phyloP scores from a whole-genome alignment of 2,329 filamentous ascomycete genomes.

The Epichloe gansuensis region DNA sequence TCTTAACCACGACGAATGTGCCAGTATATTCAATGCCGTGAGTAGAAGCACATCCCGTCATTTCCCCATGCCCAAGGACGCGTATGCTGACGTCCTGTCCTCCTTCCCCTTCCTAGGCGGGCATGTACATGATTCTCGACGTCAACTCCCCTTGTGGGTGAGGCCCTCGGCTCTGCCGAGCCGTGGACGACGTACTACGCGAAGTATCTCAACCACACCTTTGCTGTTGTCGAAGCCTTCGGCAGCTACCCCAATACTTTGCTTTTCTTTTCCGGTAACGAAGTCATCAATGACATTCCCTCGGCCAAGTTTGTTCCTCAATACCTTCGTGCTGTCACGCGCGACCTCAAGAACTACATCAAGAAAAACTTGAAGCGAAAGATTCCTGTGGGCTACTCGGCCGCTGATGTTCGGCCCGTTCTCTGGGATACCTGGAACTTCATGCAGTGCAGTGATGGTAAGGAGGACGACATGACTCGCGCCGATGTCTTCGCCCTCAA shows the following conservation, averaged over 20 bases:
- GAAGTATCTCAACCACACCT: constrained; percentile 52
- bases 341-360: constrained; percentile 73
- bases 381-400: constrained; percentile 71
- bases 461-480: constrained; percentile 46
- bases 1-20: constrained; percentile 54
- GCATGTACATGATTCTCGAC: constrained; percentile 58
- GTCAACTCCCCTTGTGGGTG: constrained; percentile 50
- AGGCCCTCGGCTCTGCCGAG: constrained; percentile 40
- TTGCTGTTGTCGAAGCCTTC: constrained; percentile 55
- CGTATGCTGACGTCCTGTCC: background rate
- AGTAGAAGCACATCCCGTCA: constrained; percentile 7
- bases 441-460: constrained; percentile 52
- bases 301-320: constrained; percentile 51
- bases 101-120: constrained; percentile 28
- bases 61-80: background rate
- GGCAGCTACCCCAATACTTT: constrained; percentile 55
- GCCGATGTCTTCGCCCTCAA: constrained; percentile 71
- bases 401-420: constrained; percentile 63
- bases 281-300: constrained; percentile 57
- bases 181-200: constrained; percentile 50
- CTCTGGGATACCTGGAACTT: constrained; percentile 67
- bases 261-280: constrained; percentile 69
- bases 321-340: constrained; percentile 64
- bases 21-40: constrained; percentile 53
- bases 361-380: constrained; percentile 53